phyloP scores from a whole-genome alignment of 768 basidiomycete genomes.

The Saitozyma sp. region DNA sequence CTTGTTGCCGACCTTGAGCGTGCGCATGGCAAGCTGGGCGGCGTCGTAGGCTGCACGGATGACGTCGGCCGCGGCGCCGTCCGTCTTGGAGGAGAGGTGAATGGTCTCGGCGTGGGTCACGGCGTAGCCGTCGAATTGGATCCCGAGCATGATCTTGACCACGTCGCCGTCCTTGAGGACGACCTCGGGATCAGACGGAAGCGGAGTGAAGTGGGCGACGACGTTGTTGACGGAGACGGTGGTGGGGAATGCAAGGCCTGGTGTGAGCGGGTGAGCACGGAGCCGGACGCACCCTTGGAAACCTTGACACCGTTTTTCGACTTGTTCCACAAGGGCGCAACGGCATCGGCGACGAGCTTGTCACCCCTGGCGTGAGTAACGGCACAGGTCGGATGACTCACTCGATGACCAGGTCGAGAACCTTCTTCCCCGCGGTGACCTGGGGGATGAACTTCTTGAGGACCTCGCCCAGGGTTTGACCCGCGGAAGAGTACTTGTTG shows the following conservation, averaged over 20 bases:
- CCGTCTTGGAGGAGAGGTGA: slow-evolving; percentile 77
- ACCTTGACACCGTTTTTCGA: slow-evolving; percentile 82
- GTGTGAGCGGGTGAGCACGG: neutral
- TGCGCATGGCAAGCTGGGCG: slow-evolving; percentile 86
- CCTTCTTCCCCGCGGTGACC: slow-evolving; percentile 75
- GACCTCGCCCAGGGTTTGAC: slow-evolving; percentile 81
- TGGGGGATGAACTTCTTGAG: slow-evolving; percentile 80
- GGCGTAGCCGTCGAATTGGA: slow-evolving; percentile 97
- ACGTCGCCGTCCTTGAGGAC: slow-evolving; percentile 69
- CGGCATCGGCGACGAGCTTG: slow-evolving; percentile 84
- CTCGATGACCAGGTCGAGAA: slow-evolving; percentile 83
- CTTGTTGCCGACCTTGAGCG: slow-evolving; percentile 86
- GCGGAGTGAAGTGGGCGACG: slow-evolving; percentile 95
- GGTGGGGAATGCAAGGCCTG: slow-evolving; percentile 82
- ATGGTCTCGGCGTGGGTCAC: slow-evolving; percentile 91
- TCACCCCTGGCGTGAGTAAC: slow-evolving; percentile 62
- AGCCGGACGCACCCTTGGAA: slow-evolving; percentile 67
- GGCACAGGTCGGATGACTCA: slow-evolving; percentile 24
- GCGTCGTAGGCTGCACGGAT: slow-evolving; percentile 92
- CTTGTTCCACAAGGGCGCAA: slow-evolving; percentile 85
- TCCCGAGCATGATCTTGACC: slow-evolving; percentile 93
- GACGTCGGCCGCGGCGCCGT: slow-evolving; percentile 84
- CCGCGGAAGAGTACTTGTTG: slow-evolving; percentile 71
- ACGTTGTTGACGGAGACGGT: slow-evolving; percentile 90
- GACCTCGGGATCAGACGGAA: slow-evolving; percentile 65